Percentiles rank a stretch among this genome's conserved stretches.
Conservation (phyloP, 75 land plant species). For the Pinus tabuliformis region DNA sequence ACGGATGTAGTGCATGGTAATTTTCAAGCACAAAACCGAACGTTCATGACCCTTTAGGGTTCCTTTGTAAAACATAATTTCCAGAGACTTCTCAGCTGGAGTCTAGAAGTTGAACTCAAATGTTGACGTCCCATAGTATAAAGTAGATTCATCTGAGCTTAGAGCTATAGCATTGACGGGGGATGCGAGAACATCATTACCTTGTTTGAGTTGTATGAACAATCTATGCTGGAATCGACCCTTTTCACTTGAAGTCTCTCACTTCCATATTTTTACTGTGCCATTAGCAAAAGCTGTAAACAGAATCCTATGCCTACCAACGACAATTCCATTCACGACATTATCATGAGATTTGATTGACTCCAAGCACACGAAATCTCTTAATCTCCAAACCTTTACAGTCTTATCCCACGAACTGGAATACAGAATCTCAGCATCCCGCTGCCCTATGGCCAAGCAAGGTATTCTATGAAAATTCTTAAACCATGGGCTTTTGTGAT, state of each 20-base stretch:
- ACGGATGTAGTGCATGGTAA: neutral
- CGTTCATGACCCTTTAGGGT: conserved; percentile 48
- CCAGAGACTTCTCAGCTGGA: conserved; percentile 30
- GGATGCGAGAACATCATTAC: conserved; percentile 54
- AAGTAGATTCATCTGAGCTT: too few relatives aligned
- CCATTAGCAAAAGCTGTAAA: conserved; percentile 75
- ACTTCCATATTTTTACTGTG: conserved; percentile 51
- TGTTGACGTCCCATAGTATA: conserved; percentile 45
- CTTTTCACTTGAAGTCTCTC: neutral
- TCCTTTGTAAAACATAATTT: conserved; percentile 31
- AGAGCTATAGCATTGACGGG: conserved; percentile 35
- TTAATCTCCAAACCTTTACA: conserved; percentile 46
- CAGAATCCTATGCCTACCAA: conserved; percentile 32
- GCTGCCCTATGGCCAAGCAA: conserved; percentile 28
- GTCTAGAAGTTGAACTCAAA: conserved; percentile 59
- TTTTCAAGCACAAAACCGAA: conserved; percentile 59
- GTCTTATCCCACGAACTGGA: conserved; percentile 83
- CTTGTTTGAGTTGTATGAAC: conserved; percentile 38
- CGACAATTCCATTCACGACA: conserved; percentile 54
- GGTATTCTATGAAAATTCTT: conserved; percentile 71
- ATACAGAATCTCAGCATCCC: conserved; percentile 27
- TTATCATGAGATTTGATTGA: conserved; percentile 52
- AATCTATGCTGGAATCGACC: conserved; percentile 19
- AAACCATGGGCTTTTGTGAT: conserved; percentile 58
- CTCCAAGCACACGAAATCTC: conserved; percentile 34